Evolutionary conservation across 345 rosid genomes (phyloP), one percentile per base, ranked within the genome.

Genomic region (Sisymbrium irio): DNA sequence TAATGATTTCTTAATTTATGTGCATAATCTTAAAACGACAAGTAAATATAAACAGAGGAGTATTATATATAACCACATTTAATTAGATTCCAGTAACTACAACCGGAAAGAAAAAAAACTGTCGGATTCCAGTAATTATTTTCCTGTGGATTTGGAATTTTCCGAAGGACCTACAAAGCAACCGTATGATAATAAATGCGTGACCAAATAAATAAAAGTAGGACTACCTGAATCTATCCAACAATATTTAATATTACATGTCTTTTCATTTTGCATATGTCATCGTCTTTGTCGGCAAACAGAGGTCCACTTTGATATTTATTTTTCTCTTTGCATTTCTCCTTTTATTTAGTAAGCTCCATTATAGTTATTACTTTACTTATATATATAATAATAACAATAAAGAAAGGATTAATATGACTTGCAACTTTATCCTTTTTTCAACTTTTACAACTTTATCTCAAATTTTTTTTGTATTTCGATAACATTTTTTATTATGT

Each of bases 221-320:
- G 62, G 62, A 61, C 73, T 67, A 67, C 78, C 78, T 67, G 78
- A 75, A 67, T 67, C 73, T 75, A 67, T 67, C 78, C 68, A 75
- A 75, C 45, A 67, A 67, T 59, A 59, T 59, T 75, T 30, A 40
- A 74, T 45, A 35, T 59, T 18, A 49, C 78, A 74, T 49, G 62
- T 67, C 53, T 14, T 67, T 50, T 67, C 62, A 14, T 54, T 67
- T 68, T 39, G 54, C 32, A 28, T 60, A 51, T 67, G 78, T 74
- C 67, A 74, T 50, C 49, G 49, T 5, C 41, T 75, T 27, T 75
- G 78, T 75, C 78, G 73, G 78, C 73, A 75, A 67, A 66, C 19
- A 46, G 2, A 59, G 78, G 73, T 75, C 78, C 78, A 75, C 68
- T 75, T 74, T 75, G 46, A 67, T 58, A 28, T 66, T 47, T 65